Percentiles rank a stretch among this genome's conserved stretches.
phyloP scores from a whole-genome alignment of 2,329 filamentous ascomycete species.

The Sporothrix globosa region DNA sequence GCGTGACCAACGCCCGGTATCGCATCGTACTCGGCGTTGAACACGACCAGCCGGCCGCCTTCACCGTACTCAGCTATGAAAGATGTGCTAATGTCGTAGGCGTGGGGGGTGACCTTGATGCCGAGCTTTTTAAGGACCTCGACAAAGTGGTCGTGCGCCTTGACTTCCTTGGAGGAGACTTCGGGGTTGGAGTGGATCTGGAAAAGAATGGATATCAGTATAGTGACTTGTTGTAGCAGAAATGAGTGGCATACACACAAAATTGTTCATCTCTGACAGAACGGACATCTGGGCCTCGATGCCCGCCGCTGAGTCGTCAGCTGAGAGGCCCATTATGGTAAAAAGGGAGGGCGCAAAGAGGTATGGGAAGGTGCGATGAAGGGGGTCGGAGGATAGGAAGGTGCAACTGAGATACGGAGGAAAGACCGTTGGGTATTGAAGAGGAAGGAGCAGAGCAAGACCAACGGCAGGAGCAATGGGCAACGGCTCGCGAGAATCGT shows the following conservation, averaged over 20 bases:
- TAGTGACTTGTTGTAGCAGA: background rate
- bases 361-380: background rate
- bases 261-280: slow-evolving; percentile 25
- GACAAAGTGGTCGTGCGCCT: slow-evolving; percentile 55
- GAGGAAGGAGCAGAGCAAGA: background rate
- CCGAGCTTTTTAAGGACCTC: slow-evolving; percentile 49
- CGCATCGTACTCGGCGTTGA: slow-evolving; percentile 40
- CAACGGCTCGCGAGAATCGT: background rate
- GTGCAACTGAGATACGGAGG: background rate
- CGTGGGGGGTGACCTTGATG: slow-evolving; percentile 51
- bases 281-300: slow-evolving; percentile 28
- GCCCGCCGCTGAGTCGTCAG: slow-evolving; percentile 8
- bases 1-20: slow-evolving; percentile 48
- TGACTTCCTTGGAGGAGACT: slow-evolving; percentile 53
- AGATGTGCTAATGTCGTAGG: slow-evolving; percentile 56
- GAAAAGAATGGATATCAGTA: background rate
- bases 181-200: slow-evolving; percentile 52
- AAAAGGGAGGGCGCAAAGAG: background rate
- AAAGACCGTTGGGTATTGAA: background rate
- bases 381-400: background rate
- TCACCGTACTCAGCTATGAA: slow-evolving; percentile 48
- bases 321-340: slow-evolving; percentile 23
- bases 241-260: background rate
- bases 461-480: slow-evolving; percentile 3
- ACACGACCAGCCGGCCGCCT: slow-evolving; percentile 33